phyloP scores from a whole-genome alignment of 345 rosid species.

The Salix caprea region DNA sequence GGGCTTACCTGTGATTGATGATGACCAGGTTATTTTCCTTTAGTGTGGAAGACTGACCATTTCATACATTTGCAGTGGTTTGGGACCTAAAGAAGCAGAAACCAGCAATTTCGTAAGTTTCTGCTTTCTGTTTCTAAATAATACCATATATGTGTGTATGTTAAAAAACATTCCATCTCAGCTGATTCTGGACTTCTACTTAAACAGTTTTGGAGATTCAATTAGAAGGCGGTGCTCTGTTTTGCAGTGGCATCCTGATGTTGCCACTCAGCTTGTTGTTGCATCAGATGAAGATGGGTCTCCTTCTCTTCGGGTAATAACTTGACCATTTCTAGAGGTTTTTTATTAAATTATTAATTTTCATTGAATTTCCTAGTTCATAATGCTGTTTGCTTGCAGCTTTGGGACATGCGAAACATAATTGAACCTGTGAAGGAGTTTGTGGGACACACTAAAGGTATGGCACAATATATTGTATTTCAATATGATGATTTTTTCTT shows the following conservation, averaged over 20 bases:
- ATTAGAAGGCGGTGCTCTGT: slow-evolving; percentile 89
- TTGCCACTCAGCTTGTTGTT: slow-evolving; percentile 95
- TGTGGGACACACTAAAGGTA: slow-evolving; percentile 92
- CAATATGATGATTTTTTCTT: background rate
- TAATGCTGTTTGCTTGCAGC: slow-evolving; percentile 46
- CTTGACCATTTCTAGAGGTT: background rate
- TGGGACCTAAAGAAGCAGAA: slow-evolving; percentile 99
- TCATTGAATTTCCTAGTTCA: background rate
- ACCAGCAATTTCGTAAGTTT: slow-evolving; percentile 78
- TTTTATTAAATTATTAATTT: background rate
- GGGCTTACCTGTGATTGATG: background rate
- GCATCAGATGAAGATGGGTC: slow-evolving; percentile 95
- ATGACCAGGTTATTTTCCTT: background rate
- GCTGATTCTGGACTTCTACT: slow-evolving; percentile 18
- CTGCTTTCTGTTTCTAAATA: slow-evolving; percentile 5
- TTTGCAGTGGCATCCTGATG: slow-evolving; percentile 98
- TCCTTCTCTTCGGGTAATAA: slow-evolving; percentile 70
- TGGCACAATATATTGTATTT: slow-evolving; percentile 4
- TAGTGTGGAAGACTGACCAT: slow-evolving; percentile 8
- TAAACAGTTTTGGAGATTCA: slow-evolving; percentile 85
- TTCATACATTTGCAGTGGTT: slow-evolving; percentile 49
- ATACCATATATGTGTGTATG: too few relatives aligned
- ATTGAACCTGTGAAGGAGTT: slow-evolving; percentile 87
- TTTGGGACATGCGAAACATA: slow-evolving; percentile 97
- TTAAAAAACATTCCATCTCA: background rate